These are phyloP conservation scores for Codiaeum variegatum DNA, from an alignment of 441 rosid genomes.

Conservation along the genomic window DNA sequence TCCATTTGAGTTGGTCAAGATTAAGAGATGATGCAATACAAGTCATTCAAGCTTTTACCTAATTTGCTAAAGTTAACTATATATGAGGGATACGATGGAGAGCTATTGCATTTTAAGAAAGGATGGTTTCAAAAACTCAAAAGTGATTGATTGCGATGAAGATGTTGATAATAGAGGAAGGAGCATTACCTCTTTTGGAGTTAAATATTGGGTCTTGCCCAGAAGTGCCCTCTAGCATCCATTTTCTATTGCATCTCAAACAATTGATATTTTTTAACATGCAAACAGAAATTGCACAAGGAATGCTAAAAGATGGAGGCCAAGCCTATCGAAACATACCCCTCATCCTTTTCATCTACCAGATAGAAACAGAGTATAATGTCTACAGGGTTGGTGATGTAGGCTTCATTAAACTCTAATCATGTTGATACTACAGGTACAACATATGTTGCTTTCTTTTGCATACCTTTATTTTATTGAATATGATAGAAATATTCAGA, in stretches of 20 bases:
- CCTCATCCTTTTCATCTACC: background rate
- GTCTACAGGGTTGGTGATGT: background rate
- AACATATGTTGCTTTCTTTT: too few species aligned
- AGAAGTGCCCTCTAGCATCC: background rate
- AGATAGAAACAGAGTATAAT: background rate
- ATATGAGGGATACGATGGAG: background rate
- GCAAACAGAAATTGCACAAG: background rate
- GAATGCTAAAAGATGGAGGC: background rate
- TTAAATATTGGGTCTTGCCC: background rate
- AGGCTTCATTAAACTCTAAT: background rate
- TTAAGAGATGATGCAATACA: background rate
- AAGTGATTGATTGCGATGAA: background rate
- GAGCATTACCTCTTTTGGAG: background rate
- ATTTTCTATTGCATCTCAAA: background rate
- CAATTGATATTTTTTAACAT: background rate
- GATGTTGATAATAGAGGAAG: background rate
- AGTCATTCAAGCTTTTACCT: background rate
- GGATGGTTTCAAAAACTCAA: background rate
- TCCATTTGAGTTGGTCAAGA: background rate
- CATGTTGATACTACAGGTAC: too few species aligned
- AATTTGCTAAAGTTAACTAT: background rate
- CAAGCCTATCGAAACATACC: background rate
- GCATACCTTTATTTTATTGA: too few species aligned
- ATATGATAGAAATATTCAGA: too few species aligned
- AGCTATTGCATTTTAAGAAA: slow-evolving; percentile 1